Percentiles rank a stretch among this genome's conserved stretches.
phyloP scores from a whole-genome alignment of 2,329 filamentous ascomycete genomes.

The Coniochaeta sp. region DNA sequence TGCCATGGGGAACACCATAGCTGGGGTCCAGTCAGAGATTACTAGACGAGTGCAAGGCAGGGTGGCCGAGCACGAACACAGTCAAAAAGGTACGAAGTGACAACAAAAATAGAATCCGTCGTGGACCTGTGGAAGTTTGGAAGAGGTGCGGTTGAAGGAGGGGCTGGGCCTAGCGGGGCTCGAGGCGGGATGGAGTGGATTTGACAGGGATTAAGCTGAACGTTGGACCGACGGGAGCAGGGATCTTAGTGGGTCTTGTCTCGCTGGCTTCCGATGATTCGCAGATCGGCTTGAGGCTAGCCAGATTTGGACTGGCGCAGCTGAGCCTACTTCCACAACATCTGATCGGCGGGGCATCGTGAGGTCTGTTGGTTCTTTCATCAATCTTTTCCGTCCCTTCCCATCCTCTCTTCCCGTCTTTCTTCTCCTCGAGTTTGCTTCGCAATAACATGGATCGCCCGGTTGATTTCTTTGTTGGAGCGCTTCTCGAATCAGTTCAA shows the following conservation, averaged over 20 bases:
- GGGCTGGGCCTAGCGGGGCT: background rate
- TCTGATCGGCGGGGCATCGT: background rate
- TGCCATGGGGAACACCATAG: too few species aligned
- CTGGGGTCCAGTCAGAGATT: too few species aligned
- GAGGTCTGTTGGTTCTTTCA: background rate
- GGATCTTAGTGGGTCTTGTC: too few species aligned
- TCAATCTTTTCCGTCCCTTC: too few species aligned
- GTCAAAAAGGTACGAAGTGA: background rate
- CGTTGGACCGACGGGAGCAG: background rate
- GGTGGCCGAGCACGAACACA: too few species aligned
- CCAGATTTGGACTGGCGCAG: background rate
- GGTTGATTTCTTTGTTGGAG: too few species aligned
- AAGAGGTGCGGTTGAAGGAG: background rate
- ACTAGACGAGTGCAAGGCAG: too few species aligned
- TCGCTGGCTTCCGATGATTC: constrained; percentile 1
- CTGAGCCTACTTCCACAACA: constrained; percentile 1
- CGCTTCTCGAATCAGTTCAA: too few species aligned
- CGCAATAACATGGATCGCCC: too few species aligned
- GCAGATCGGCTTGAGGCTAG: background rate
- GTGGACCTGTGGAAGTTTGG: background rate
- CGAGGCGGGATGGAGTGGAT: background rate
- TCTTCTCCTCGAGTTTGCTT: too few species aligned
- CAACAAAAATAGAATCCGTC: background rate
- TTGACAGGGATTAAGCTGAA: background rate
- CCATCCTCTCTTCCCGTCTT: too few species aligned